These are phyloP conservation scores for Ilex asprella DNA, from an alignment of 257 asterid species.

Conservation along the genomic window DNA sequence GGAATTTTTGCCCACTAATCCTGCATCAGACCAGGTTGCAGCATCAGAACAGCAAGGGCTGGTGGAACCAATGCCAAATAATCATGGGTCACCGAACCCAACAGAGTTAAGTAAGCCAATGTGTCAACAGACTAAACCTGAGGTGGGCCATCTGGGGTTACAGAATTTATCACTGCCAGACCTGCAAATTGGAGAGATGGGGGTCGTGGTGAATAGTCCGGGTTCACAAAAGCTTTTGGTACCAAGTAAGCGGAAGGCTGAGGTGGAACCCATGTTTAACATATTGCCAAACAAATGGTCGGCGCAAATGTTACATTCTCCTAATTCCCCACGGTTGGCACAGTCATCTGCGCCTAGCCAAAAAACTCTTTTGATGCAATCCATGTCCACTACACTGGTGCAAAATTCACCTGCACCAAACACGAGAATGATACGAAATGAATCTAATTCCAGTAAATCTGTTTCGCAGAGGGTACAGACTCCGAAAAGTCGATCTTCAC, in stretches of 20 bases:
- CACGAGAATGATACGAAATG: constrained; percentile 55
- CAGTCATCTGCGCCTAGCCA: constrained; percentile 30
- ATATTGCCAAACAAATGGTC: constrained; percentile 47
- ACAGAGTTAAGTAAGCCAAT: constrained; percentile 18
- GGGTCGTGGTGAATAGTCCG: constrained; percentile 17
- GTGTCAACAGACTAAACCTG: constrained; percentile 20
- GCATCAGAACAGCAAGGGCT: constrained; percentile 22
- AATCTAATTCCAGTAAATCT: constrained; percentile 47
- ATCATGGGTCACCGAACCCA: constrained; percentile 24
- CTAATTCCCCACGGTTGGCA: constrained; percentile 20
- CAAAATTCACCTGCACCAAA: constrained; percentile 27
- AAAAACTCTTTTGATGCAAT: constrained; percentile 32
- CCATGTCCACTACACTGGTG: constrained; percentile 29
- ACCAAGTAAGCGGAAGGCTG: constrained; percentile 77
- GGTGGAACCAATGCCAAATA: constrained; percentile 25
- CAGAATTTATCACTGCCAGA: constrained; percentile 28
- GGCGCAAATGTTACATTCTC: constrained; percentile 30
- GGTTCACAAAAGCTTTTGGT: constrained; percentile 34
- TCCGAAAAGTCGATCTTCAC: constrained; percentile 49
- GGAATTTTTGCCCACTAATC: neutral
- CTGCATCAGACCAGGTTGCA: constrained; percentile 26
- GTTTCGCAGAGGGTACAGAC: constrained; percentile 54
- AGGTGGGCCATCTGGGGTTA: constrained; percentile 22
- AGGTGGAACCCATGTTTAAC: constrained; percentile 27
- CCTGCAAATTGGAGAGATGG: constrained; percentile 23